Base-by-base conservation (phyloP, 495 filamentous ascomycete genomes). In the Daldinia concentrica region DNA sequence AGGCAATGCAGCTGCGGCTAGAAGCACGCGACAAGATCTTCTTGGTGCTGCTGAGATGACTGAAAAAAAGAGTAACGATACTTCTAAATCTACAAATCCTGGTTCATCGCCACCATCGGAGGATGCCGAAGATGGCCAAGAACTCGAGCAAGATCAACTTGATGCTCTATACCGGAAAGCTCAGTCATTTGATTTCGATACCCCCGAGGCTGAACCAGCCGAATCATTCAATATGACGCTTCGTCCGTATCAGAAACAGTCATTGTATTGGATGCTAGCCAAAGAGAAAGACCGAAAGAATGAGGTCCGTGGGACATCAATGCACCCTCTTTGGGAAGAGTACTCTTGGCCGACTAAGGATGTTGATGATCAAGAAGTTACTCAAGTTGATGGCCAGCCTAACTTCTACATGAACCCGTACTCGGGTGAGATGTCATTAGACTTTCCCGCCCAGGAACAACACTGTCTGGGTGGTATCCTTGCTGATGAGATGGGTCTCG, bases 281-380 rank as follows among this genome's bases (percentile, higher is more conserved):
- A 99, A 99, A 75, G 95, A 99, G 79, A 94, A 87, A 74, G 88
- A 96, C 60, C 86, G 90, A 58, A 89, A 88, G 61, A 83, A 86
- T 17, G 82, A 84, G 15, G 81, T 86, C 29, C 88, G 88, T 58
- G 86, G 89, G 57, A 72, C 78, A 1, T 97, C 94, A 1, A 97
- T 99, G 93, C 94, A 99, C 81, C 95, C 95, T 11, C 79, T 99
- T 6, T 99, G 95, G 95, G 95, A 99, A 81, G 92, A 98, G 79
- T 99, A 98, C 67, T 71, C 74, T 14, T 99, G 93, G 93, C 95
- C 96, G 1, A 83, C 82, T 6, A 94, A 93, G 78, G 95, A 98
- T 80, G 89, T 91, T 37, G 93, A 98, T 63, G 93, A 93, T 69
- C 86, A 91, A 54, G 86, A 90, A 7, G 60, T 97, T 11, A 89